These are phyloP conservation scores for Candida piceae DNA, from an alignment of 805 yeast genomes.

Conservation along the genomic window DNA sequence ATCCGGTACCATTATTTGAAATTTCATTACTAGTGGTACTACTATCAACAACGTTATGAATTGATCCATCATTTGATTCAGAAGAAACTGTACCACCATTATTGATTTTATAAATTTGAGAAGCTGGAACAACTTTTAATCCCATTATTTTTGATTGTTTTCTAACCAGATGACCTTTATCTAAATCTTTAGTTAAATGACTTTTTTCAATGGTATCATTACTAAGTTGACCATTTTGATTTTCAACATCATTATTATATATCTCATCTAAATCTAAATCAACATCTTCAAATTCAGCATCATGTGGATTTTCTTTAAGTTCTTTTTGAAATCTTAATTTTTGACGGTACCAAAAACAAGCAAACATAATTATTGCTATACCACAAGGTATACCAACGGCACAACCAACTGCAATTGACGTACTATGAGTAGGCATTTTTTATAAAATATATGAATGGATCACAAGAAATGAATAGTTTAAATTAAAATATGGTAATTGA, in stretches of 20 bases:
- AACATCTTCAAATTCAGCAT: constrained; percentile 31
- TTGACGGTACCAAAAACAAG: constrained; percentile 33
- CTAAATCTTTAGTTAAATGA: no score
- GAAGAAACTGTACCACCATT: constrained; percentile 3
- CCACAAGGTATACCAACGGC: constrained; percentile 49
- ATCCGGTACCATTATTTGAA: no score
- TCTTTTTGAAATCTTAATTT: constrained; percentile 35
- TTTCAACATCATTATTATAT: constrained; percentile 7
- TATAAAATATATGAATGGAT: no score
- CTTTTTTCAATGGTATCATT: background rate
- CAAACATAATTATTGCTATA: constrained; percentile 30
- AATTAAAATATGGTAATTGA: no score
- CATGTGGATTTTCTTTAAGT: constrained; percentile 26
- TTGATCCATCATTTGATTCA: background rate
- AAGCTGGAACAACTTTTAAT: constrained; percentile 12
- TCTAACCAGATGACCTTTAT: constrained; percentile 12
- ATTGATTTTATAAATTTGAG: no score
- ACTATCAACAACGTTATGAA: background rate
- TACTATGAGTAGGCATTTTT: constrained; percentile 17
- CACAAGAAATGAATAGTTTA: no score
- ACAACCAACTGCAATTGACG: constrained; percentile 43
- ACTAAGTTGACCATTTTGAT: no score
- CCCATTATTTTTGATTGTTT: constrained; percentile 26
- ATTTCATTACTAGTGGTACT: no score
- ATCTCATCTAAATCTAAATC: constrained; percentile 33